Evolutionary conservation across 2,329 filamentous ascomycete genomes (phyloP).

Genomic region (Byssoonygena ceratinophila): DNA sequence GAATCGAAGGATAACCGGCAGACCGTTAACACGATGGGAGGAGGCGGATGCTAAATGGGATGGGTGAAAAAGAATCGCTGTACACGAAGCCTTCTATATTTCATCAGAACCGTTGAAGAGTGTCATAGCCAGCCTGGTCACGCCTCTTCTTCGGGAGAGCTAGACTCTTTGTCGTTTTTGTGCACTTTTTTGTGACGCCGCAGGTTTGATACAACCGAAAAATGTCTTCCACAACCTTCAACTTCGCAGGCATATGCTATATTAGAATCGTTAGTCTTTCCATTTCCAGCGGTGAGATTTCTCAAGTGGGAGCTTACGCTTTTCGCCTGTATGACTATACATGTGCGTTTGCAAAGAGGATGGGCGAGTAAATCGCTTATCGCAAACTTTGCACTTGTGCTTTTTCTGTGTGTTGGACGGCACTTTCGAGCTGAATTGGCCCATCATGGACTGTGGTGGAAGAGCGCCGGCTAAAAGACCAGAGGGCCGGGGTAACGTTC

Average conservation of each 20-base stretch:
- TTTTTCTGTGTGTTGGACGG: constrained; percentile 96
- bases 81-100: constrained; percentile 5
- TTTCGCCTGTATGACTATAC: constrained; percentile 97
- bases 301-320: constrained; percentile 59
- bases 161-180: constrained; percentile 49
- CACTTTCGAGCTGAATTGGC: constrained; percentile 93
- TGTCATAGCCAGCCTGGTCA: constrained; percentile 19
- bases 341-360: constrained; percentile 95
- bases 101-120: constrained; percentile 13
- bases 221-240: constrained; percentile 87
- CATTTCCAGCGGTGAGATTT: background rate
- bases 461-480: constrained; percentile 52
- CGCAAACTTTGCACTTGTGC: constrained; percentile 98
- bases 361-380: constrained; percentile 90
- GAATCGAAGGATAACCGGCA: background rate
- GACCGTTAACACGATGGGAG: background rate
- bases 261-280: constrained; percentile 18
- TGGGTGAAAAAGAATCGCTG: background rate
- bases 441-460: constrained; percentile 94
- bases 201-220: constrained; percentile 93
- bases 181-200: constrained; percentile 93
- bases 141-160: constrained; percentile 35
- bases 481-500: constrained; percentile 72
- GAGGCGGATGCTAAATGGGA: background rate
- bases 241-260: constrained; percentile 88